These are phyloP conservation scores for Leavenworthia alabamica DNA, from an alignment of 345 rosid genomes.

Conservation along the genomic window DNA sequence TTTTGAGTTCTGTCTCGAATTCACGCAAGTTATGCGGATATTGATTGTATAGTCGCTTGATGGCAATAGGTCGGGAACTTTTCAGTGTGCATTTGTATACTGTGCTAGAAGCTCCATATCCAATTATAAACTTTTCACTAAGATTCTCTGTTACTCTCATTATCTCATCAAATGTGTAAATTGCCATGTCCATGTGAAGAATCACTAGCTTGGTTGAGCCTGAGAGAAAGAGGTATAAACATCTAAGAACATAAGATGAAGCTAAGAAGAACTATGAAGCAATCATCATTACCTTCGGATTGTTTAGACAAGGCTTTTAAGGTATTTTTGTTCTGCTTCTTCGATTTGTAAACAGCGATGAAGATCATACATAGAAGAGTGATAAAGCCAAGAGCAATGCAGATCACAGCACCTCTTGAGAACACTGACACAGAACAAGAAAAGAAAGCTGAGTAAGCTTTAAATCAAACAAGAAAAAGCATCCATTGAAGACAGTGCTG, in stretches of 20 bases:
- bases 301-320: slow-evolving; percentile 26
- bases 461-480: neutral
- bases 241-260: neutral
- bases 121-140: slow-evolving; percentile 62
- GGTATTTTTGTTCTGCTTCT: slow-evolving; percentile 34
- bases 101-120: slow-evolving; percentile 89
- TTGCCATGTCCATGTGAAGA: slow-evolving; percentile 94
- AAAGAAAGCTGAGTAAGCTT: neutral
- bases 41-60: slow-evolving; percentile 78
- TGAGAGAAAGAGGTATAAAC: slow-evolving; percentile 18
- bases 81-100: slow-evolving; percentile 77
- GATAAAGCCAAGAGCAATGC: slow-evolving; percentile 52
- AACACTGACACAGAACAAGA: slow-evolving; percentile 32
- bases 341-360: slow-evolving; percentile 54
- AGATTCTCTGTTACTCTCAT: slow-evolving; percentile 83
- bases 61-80: slow-evolving; percentile 81
- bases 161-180: slow-evolving; percentile 78
- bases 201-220: slow-evolving; percentile 81
- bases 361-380: slow-evolving; percentile 43
- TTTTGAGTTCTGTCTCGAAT: slow-evolving; percentile 91
- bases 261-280: neutral
- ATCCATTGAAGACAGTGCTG: neutral
- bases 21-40: slow-evolving; percentile 54
- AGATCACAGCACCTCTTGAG: slow-evolving; percentile 56
- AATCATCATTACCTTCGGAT: slow-evolving; percentile 36